phyloP scores from a whole-genome alignment of 495 filamentous ascomycete genomes.

The Penicillium roqueforti region DNA sequence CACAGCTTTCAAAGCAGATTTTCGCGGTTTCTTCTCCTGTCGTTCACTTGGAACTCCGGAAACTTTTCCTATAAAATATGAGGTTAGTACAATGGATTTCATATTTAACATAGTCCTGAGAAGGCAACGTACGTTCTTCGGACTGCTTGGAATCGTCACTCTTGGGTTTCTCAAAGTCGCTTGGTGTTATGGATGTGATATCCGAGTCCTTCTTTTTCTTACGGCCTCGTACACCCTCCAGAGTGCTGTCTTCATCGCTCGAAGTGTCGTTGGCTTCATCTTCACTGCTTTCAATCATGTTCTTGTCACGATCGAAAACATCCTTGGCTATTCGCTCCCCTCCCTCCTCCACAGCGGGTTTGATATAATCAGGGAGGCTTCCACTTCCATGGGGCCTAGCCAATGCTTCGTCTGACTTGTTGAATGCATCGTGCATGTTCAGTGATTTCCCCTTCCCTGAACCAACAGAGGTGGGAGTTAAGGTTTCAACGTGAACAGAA shows the following conservation, averaged over 20 bases:
- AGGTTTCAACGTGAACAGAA: conserved; percentile 38
- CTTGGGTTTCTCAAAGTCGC: conserved; percentile 19
- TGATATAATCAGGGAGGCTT: conserved; percentile 48
- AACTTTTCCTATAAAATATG: conserved; percentile 5
- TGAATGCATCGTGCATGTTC: conserved; percentile 56
- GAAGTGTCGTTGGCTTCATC: conserved; percentile 46
- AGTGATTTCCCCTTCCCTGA: conserved; percentile 50
- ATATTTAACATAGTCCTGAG: background rate
- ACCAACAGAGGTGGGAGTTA: conserved; percentile 25
- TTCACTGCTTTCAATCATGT: conserved; percentile 48
- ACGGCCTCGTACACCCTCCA: conserved; percentile 34
- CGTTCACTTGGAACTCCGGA: conserved; percentile 2
- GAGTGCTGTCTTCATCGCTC: conserved; percentile 42
- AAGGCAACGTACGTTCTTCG: conserved; percentile 64
- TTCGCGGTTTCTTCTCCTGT: conserved; percentile 29
- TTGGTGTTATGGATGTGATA: conserved; percentile 20
- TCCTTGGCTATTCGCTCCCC: conserved; percentile 70
- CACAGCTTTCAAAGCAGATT: conserved; percentile 49
- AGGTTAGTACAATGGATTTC: background rate
- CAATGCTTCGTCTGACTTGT: conserved; percentile 62
- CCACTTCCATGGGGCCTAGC: conserved; percentile 52
- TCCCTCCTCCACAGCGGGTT: conserved; percentile 30
- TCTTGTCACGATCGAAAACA: conserved; percentile 58
- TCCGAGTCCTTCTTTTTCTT: conserved; percentile 25
- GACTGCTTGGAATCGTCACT: conserved; percentile 6